Conservation (phyloP, 805 yeast species). For the Zygosaccharomyces bailii region DNA sequence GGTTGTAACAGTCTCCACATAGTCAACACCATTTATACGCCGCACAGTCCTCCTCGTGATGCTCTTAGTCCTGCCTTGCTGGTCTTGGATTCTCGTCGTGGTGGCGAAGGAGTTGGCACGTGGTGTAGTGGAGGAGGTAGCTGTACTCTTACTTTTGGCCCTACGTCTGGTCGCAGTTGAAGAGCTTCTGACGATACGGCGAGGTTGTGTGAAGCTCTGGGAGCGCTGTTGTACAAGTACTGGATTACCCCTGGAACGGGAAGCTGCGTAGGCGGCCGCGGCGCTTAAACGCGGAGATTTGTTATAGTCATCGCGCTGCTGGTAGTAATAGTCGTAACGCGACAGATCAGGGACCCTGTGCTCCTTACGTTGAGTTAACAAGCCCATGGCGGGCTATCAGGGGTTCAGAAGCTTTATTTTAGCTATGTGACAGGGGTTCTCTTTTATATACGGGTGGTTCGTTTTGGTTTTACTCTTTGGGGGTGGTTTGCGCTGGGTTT, state of each 20-base stretch:
- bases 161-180: slow-evolving; percentile 7
- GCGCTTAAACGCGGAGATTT: slow-evolving; percentile 24
- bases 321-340: slow-evolving; percentile 36
- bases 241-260: slow-evolving; percentile 7
- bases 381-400: slow-evolving; percentile 1
- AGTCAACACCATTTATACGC: slow-evolving; percentile 46
- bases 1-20: slow-evolving; percentile 47
- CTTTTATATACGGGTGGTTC: slow-evolving; percentile 5
- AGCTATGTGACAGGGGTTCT: slow-evolving; percentile 1
- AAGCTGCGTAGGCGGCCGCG: slow-evolving; percentile 35
- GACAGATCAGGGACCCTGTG: slow-evolving; percentile 38
- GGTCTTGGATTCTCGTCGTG: slow-evolving; percentile 50
- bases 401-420: background rate
- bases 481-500: slow-evolving; percentile 8
- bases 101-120: slow-evolving; percentile 39
- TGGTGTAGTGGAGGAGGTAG: slow-evolving; percentile 12
- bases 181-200: slow-evolving; percentile 10
- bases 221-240: slow-evolving; percentile 7
- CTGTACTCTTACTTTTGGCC: background rate
- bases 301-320: slow-evolving; percentile 24
- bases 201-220: slow-evolving; percentile 1
- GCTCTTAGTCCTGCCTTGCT: slow-evolving; percentile 51
- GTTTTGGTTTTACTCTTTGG: slow-evolving; percentile 8
- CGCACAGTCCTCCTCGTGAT: slow-evolving; percentile 53
- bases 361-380: slow-evolving; percentile 20